Evolutionary conservation across 2,329 filamentous ascomycete species (phyloP), one percentile per base, ranked within the genome.

Genomic region (Colletotrichum liriopes): DNA sequence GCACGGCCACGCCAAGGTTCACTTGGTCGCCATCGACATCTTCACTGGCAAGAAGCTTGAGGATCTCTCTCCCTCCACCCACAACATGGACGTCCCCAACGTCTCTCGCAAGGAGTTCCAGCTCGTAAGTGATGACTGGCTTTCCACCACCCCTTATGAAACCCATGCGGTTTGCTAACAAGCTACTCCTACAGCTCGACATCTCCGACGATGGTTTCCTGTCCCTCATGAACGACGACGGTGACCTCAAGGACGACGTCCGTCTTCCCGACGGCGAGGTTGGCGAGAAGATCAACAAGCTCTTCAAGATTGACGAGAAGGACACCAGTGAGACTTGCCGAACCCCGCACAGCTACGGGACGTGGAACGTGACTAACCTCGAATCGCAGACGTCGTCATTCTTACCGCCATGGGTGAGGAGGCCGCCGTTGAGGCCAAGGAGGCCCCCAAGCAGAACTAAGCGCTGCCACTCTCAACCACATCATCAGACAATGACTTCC

Each of bases 1-100:
- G 94, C 96, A 99, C 93, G 96, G 96, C 86, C 97, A 99, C 94
- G 96, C 96, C 88, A 99, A 99, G 93, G 96, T 99, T 85, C 96
- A 99, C 89, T 89, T 99, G 81, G 93, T 98, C 82, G 96, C 95
- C 84, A 92, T 97, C 85, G 96, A 99, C 86, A 98, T 99, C 90
- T 99, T 99, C 93, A 99, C 95, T 78, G 90, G 90, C 91, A 99
- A 98, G 94, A 99, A 99, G 93, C 91, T 98, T 78, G 96, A 99
- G 90, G 97, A 99, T 89, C 92, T 99, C 76, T 98, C 93, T 86
- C 96, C 96, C 79, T 99, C 96, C 84, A 99, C 96, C 90, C 91
- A 93, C 90, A 93, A 97, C 91, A 97, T 97, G 94, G 94, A 99
- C 82, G 96, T 99, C 79, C 97, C 97, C 86, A 93, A 96, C 87